These are phyloP conservation scores for Xylariaceae sp. DNA, from an alignment of 2,329 filamentous ascomycete species.

Conservation along the genomic window DNA sequence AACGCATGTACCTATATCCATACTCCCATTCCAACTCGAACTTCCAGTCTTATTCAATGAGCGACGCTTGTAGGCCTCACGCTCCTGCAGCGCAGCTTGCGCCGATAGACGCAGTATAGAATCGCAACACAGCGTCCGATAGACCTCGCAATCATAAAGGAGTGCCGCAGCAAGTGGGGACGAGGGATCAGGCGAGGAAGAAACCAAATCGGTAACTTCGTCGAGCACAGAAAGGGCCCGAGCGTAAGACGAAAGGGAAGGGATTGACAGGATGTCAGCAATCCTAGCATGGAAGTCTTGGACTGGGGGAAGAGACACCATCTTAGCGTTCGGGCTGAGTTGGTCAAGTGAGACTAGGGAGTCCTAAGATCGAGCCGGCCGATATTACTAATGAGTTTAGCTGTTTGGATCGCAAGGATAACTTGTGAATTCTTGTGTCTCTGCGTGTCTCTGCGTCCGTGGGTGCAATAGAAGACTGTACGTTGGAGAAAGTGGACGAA, in stretches of 20 bases:
- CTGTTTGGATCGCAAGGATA: slow-evolving; percentile 3
- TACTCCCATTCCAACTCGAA: background rate
- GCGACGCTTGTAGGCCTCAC: slow-evolving; percentile 2
- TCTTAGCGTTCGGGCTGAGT: background rate
- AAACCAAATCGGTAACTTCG: background rate
- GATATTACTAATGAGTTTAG: no score
- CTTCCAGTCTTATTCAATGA: background rate
- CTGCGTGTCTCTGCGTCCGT: background rate
- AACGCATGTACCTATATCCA: background rate
- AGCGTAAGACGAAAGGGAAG: background rate
- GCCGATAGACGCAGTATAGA: background rate
- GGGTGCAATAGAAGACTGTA: background rate
- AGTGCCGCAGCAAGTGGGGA: background rate
- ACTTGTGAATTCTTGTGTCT: background rate
- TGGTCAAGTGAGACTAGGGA: no score
- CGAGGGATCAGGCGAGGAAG: background rate
- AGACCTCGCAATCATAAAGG: background rate
- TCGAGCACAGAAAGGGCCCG: slow-evolving; percentile 1
- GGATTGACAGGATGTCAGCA: background rate
- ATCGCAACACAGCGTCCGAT: background rate
- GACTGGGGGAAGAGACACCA: background rate
- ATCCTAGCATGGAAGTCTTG: background rate
- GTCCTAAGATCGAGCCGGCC: no score
- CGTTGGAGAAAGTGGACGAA: background rate
- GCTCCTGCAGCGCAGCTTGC: background rate